Evolutionary conservation across 352 stramenopile genomes (phyloP), one percentile per base, ranked within the genome.

Genomic region (Pythium aquatile): DNA sequence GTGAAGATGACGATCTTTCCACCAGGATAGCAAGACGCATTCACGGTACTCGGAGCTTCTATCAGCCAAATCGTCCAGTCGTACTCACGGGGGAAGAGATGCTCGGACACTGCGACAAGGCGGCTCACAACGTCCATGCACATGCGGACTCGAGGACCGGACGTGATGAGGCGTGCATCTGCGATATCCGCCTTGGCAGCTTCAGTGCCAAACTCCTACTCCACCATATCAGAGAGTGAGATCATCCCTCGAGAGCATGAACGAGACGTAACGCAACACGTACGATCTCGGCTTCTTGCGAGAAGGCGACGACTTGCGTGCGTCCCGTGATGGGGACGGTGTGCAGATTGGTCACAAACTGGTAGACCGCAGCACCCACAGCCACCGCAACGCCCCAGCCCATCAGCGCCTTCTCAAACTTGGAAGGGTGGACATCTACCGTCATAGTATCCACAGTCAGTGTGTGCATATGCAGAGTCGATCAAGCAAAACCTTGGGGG

Each of bases 1-100:
- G 78, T 83, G 61, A 88, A 77, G 26, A 90, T 69, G 64, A 90
- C 74, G 69, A 90, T 90, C 62, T 87, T 90, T 29, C 81, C 78
- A 4, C 81, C 78, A 5, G 79, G 78, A 42, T 74, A 82, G 61
- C 81, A 90, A 61, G 75, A 86, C 5, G 81, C 79, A 55, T 90
- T 90, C 9, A 74, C 73, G 8, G 71, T 74, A 55, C 59, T 67
- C 26, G 77, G 74, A 10, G 77, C 73, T 58, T 90, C 77, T 30
- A 90, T 65, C 40, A 90, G 63, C 68, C 70, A 87, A 14, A 90
- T 70, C 14, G 71, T 61, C 81, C 81, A 90, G 51, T 88, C 71
- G 61, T 88, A 90, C 32, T 84, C 69, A 16, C 79, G 79, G 24
- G 79, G 75, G 60, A 90, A 90, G 54, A 90, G 70, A 48, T 88